Base-by-base conservation (phyloP, 2,329 filamentous ascomycete species). In the Rutstroemia sp. region DNA sequence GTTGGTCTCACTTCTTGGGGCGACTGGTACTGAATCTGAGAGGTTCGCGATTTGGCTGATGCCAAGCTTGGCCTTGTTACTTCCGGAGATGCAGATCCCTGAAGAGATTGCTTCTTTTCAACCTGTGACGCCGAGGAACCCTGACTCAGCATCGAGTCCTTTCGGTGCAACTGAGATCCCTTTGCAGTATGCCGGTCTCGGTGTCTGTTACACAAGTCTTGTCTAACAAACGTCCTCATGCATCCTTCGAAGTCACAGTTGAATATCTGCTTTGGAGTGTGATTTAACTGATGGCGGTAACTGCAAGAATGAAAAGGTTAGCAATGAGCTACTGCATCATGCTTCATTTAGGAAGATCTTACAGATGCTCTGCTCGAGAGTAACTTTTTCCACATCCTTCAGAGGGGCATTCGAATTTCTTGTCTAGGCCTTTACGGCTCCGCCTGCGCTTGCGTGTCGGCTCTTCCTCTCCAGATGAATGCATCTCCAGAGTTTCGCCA, bases 301-400 rank as follows among this genome's bases (percentile, higher is more conserved):
- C 82, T 86, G 59, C 46, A 19, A 45, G 19, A 21, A 21, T 36
- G 19, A 16, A 16, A 54, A 54, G 51, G 56, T 60, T 48, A 65
- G 56, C 39, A 55, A 17, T 10, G n/a, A 27, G 36, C 5, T 16
- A 38, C 12, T 23, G 17, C 14, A 42, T 19, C 30, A 39, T n/a
- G 2, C 6, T 23, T 23, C 16, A n/a, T 23, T 34, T 38, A 17
- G 16, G 42, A 47, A 44, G 23, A 73, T 76, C 79, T 78, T 82
- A 96, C 75, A 99, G 77, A 76, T 99, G 94, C 73, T 97, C 94
- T 8, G 94, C 92, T 69, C 94, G 83, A 25, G 92, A 96, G 71
- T 99, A 99, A 69, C 87, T 95, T 77, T 96, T 99, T 42, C 90
- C 92, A 67, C 94, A 99, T 40, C 87, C 89, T 62, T 89, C 85